phyloP scores from a whole-genome alignment of 2,329 filamentous ascomycete genomes.

The Hypomyces perniciosus region DNA sequence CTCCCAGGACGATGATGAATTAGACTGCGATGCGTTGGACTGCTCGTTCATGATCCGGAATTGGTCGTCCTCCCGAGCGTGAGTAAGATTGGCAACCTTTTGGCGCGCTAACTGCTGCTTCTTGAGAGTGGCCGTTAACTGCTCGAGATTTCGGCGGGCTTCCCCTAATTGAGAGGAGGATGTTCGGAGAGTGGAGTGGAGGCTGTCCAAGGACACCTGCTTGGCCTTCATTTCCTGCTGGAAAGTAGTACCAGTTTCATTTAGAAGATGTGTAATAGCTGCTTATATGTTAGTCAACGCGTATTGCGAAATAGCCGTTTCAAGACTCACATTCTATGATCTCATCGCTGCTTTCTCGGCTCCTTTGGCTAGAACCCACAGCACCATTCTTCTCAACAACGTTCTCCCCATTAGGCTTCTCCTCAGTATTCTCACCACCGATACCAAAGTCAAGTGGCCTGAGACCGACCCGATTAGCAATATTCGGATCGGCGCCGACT shows the following conservation, averaged over 20 bases:
- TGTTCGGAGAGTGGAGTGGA: conserved; percentile 74
- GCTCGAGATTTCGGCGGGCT: conserved; percentile 67
- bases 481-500: conserved; percentile 87
- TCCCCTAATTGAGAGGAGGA: conserved; percentile 74
- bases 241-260: conserved; percentile 72
- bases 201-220: conserved; percentile 73
- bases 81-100: conserved; percentile 71
- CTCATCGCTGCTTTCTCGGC: conserved; percentile 68
- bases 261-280: conserved; percentile 79
- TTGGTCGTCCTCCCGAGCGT: conserved; percentile 67
- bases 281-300: conserved; percentile 12
- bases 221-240: conserved; percentile 76
- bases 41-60: conserved; percentile 39
- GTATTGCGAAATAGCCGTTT: background rate
- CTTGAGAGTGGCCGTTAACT: conserved; percentile 59
- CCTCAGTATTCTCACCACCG: conserved; percentile 55
- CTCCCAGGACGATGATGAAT: conserved; percentile 47
- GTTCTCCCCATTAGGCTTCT: conserved; percentile 38
- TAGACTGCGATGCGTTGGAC: conserved; percentile 35
- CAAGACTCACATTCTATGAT: conserved; percentile 66
- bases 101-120: conserved; percentile 61
- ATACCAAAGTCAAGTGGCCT: conserved; percentile 93
- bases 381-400: conserved; percentile 38
- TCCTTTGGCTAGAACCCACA: conserved; percentile 47
- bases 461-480: conserved; percentile 83